Percentiles rank a stretch among this genome's conserved stretches.
Evolutionary conservation across 2,329 filamentous ascomycete genomes (phyloP).

Genomic region (Dryadomyces quercus-mongolicae): DNA sequence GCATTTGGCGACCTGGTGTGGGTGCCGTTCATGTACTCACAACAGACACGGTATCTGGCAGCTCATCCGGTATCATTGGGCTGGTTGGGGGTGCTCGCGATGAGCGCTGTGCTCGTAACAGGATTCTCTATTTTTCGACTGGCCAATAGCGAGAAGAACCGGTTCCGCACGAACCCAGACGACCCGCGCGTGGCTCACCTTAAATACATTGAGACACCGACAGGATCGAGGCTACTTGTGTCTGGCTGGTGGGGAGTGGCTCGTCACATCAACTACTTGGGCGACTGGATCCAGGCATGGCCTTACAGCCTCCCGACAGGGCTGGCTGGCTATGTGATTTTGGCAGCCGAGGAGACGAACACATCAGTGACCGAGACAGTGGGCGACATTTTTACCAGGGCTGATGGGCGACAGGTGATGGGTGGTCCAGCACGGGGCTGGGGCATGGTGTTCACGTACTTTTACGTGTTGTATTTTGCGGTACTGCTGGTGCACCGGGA

Average conservation of each 20-base stretch:
- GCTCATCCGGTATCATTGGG: slow-evolving; percentile 74
- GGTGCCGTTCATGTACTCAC: slow-evolving; percentile 81
- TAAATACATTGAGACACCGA: slow-evolving; percentile 73
- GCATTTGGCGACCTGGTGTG: slow-evolving; percentile 85
- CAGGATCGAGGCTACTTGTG: slow-evolving; percentile 68
- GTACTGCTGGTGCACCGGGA: slow-evolving; percentile 79
- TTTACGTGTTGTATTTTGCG: slow-evolving; percentile 88
- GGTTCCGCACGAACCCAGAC: slow-evolving; percentile 76
- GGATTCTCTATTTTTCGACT: slow-evolving; percentile 90
- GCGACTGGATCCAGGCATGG: slow-evolving; percentile 92
- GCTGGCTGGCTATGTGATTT: slow-evolving; percentile 67
- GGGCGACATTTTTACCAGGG: slow-evolving; percentile 33
- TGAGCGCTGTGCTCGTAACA: slow-evolving; percentile 52
- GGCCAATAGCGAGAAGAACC: slow-evolving; percentile 92
- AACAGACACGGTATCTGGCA: slow-evolving; percentile 75
- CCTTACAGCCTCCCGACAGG: slow-evolving; percentile 81
- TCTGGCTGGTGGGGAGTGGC: slow-evolving; percentile 91
- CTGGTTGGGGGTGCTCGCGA: slow-evolving; percentile 46
- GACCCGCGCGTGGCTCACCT: slow-evolving; percentile 71
- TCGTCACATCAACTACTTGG: slow-evolving; percentile 90
- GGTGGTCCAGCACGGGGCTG: slow-evolving; percentile 66
- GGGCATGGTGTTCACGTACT: slow-evolving; percentile 84
- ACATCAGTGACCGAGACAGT: slow-evolving; percentile 23
- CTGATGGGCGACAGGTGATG: slow-evolving; percentile 52
- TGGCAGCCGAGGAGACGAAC: slow-evolving; percentile 37